A percentile compares a stretch with the other conserved stretches of the same genome.
Conservation (phyloP, 495 filamentous ascomycete species). For the Geoglossum glabrum region DNA sequence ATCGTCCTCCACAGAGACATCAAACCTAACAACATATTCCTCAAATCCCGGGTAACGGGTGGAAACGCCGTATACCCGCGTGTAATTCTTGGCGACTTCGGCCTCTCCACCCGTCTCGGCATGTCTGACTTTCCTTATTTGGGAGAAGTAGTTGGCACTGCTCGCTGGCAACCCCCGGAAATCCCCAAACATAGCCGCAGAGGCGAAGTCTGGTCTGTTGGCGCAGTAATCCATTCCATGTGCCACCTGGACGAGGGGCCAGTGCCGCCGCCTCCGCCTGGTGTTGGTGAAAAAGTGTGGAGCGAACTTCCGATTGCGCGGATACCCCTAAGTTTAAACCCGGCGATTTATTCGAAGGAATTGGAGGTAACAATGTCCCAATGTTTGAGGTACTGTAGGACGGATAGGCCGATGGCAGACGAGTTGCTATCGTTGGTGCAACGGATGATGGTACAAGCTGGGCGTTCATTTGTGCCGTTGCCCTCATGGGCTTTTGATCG, state of each 20-base stretch:
- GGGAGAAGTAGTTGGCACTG: neutral
- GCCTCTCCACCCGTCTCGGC: neutral
- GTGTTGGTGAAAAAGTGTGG: neutral
- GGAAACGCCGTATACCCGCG: neutral
- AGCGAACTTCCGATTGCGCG: neutral
- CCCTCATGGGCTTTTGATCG: neutral
- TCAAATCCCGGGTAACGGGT: neutral
- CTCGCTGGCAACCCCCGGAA: neutral
- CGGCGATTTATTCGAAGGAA: neutral
- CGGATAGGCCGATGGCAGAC: slow-evolving; percentile 9
- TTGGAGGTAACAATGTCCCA: slow-evolving; percentile 20
- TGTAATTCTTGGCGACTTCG: slow-evolving; percentile 1
- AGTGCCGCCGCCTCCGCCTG: neutral
- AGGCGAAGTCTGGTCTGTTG: neutral
- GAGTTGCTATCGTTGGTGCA: neutral
- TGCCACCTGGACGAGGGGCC: neutral
- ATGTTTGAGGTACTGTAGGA: slow-evolving; percentile 26
- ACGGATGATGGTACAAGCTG: neutral
- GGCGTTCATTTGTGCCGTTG: neutral
- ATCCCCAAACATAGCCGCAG: neutral
- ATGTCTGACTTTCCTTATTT: neutral
- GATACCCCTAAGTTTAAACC: neutral
- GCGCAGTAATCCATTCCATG: neutral
- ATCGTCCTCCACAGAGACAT: neutral
- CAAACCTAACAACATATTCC: slow-evolving; percentile 1